Evolutionary conservation across 768 basidiomycete species (phyloP), one percentile per base, ranked within the genome.

Genomic region (Chalciporus pseudorubinellus): DNA sequence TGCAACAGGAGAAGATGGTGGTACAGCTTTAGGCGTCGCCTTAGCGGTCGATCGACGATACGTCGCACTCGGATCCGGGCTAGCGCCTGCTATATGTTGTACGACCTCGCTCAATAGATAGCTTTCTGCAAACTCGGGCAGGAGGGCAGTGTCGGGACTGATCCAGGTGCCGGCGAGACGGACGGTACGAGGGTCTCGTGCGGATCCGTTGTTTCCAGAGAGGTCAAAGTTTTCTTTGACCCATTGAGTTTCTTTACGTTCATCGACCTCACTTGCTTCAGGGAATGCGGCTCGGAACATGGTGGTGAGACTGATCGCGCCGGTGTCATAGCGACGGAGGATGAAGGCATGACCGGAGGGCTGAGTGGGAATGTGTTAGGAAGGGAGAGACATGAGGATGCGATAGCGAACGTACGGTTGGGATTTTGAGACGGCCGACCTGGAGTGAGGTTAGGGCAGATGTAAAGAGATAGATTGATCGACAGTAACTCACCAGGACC

Each of bases 261-360:
- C 94, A 16, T 87, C 83, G 43, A 77, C 73, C 2, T 93, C 90
- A 39, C 75, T 73, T 4, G 92, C 89, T 34, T 77, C 81, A 10
- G 94, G 94, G 69, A 92, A 98, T 0, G 92, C 92, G 8, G 93
- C 93, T 52, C 93, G 89, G 74, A 90, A 95, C 93, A 98, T 95
- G 50, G 94, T 95, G 10, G 94, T 95, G 10, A 94, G 80, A 57
- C 87, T 89, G 70, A 98, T 81, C 18, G 92, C 92, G 52, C 89
- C 86, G 3, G 94, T 95, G 71, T 98, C 95, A 60, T 89, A 94
- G 48, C 95, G 84, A 40, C 94, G 84, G 31, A 98, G 85, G 64
- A 98, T 91, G 68, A 97, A 98, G 20, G 95, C 92, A 71, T 98
- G 94, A 31, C 87, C 84, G 13, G 74, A 69, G 24, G 85, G 79